phyloP scores from a whole-genome alignment of 805 yeast genomes.

The Saccharomycopsis fermentans region DNA sequence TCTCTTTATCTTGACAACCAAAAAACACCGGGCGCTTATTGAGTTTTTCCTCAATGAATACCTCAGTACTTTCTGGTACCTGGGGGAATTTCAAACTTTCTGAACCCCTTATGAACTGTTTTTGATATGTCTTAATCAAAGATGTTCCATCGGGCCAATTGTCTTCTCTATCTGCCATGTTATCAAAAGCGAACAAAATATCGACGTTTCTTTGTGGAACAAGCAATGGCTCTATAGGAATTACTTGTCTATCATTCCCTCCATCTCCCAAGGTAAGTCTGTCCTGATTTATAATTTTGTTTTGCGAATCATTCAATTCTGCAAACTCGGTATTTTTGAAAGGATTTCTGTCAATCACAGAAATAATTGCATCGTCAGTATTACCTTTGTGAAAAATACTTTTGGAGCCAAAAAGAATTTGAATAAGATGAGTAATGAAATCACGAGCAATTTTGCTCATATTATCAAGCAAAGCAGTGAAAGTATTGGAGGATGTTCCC shows the following conservation, averaged over 20 bases:
- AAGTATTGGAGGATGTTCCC: slow-evolving; percentile 76
- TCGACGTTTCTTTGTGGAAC: slow-evolving; percentile 47
- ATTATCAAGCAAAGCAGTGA: slow-evolving; percentile 34
- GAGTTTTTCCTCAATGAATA: slow-evolving; percentile 51
- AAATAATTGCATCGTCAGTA: slow-evolving; percentile 6
- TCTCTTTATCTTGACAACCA: slow-evolving; percentile 49
- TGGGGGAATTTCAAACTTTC: slow-evolving; percentile 50
- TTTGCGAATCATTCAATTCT: slow-evolving; percentile 5
- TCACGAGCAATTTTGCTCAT: neutral
- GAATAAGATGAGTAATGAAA: neutral
- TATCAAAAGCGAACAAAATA: slow-evolving; percentile 42
- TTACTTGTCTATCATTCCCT: slow-evolving; percentile 48
- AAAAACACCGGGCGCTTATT: slow-evolving; percentile 69
- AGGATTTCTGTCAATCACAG: slow-evolving; percentile 27
- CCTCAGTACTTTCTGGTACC: slow-evolving; percentile 61
- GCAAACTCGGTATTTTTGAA: neutral
- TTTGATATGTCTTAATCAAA: slow-evolving; percentile 8
- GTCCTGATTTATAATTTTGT: slow-evolving; percentile 5
- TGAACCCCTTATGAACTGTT: slow-evolving; percentile 29
- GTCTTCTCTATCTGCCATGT: slow-evolving; percentile 32
- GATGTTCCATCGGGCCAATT: slow-evolving; percentile 17
- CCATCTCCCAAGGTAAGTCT: slow-evolving; percentile 41
- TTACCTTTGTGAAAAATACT: slow-evolving; percentile 23
- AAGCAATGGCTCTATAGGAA: slow-evolving; percentile 47
- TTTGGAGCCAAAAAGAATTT: slow-evolving; percentile 19